Evolutionary conservation across 805 yeast genomes (phyloP).

Genomic region (Candida quercuum): DNA sequence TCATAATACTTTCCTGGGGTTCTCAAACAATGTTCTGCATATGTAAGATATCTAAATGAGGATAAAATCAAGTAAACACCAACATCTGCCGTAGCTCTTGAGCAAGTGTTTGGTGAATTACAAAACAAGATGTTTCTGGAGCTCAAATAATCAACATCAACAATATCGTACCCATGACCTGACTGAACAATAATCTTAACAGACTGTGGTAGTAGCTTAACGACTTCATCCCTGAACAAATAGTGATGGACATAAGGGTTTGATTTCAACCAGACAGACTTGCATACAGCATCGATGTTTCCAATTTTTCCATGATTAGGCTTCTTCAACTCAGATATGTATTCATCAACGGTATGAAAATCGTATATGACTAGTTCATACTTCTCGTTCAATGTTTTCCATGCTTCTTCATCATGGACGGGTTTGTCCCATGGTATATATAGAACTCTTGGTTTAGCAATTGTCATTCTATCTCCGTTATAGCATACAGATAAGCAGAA

Average conservation of each 20-base stretch:
- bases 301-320: constrained; percentile 31
- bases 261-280: constrained; percentile 35
- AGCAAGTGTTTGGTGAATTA: constrained; percentile 33
- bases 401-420: constrained; percentile 32
- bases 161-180: constrained; percentile 37
- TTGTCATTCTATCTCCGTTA: too few relatives aligned
- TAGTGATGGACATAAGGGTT: constrained; percentile 33
- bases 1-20: constrained; percentile 27
- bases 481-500: too few relatives aligned
- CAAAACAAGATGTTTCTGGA: constrained; percentile 30
- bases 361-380: constrained; percentile 31
- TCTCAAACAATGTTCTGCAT: constrained; percentile 33
- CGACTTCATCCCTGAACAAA: constrained; percentile 30
- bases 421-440: constrained; percentile 34
- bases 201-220: constrained; percentile 27
- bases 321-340: constrained; percentile 28
- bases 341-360: constrained; percentile 29
- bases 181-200: constrained; percentile 32
- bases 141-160: constrained; percentile 31
- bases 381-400: constrained; percentile 30
- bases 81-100: constrained; percentile 36
- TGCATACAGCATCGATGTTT: constrained; percentile 31
- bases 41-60: constrained; percentile 31
- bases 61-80: constrained; percentile 29
- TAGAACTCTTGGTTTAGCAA: constrained; percentile 29